phyloP scores from a whole-genome alignment of 345 rosid genomes.

The Stellera chamaejasme region DNA sequence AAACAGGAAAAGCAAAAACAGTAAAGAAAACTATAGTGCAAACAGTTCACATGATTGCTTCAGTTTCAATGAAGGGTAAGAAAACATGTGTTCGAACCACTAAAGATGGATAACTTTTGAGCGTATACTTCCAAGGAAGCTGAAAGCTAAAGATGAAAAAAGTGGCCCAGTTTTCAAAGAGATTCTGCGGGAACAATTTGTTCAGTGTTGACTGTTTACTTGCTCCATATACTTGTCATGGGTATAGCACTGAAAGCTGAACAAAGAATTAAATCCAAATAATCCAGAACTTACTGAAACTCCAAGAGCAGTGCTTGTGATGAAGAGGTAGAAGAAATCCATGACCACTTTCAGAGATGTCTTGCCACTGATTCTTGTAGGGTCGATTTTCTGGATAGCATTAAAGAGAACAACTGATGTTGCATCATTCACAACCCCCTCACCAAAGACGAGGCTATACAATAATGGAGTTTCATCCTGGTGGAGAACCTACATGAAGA shows the following conservation, averaged over 20 bases:
- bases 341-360: slow-evolving; percentile 36
- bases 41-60: no score
- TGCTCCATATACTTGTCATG: slow-evolving; percentile 6
- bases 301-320: slow-evolving; percentile 73
- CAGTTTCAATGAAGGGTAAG: not conserved
- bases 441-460: slow-evolving; percentile 89
- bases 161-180: not conserved
- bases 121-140: no score
- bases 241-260: slow-evolving; percentile 2
- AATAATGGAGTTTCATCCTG: slow-evolving; percentile 87
- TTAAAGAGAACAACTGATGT: slow-evolving; percentile 81
- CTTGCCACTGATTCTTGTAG: slow-evolving; percentile 32
- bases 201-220: no score
- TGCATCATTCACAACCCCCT: slow-evolving; percentile 96
- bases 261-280: not conserved
- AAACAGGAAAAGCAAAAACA: no score
- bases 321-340: slow-evolving; percentile 69
- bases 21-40: no score
- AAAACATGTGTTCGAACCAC: no score
- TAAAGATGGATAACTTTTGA: no score
- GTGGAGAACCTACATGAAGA: slow-evolving; percentile 52
- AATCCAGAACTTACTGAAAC: slow-evolving; percentile 37
- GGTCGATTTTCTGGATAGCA: slow-evolving; percentile 70
- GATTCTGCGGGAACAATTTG: not conserved
- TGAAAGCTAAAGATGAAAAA: no score